Evolutionary conservation across 2,329 filamentous ascomycete species (phyloP).

Genomic region (Thielaviopsis musarum): DNA sequence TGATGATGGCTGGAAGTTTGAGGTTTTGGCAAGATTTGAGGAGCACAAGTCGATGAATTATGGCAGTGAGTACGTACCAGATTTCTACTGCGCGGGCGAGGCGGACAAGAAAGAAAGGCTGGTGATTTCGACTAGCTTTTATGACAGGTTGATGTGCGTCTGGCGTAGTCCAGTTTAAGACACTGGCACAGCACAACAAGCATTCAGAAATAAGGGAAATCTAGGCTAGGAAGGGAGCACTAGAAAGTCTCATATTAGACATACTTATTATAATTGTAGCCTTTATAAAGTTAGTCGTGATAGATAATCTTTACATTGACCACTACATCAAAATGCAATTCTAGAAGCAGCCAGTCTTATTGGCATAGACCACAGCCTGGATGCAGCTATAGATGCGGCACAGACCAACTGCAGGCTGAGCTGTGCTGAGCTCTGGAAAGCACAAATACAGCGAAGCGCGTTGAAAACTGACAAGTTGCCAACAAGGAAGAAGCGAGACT

Average conservation of each 20-base stretch:
- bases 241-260: no score
- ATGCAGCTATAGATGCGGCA: no score
- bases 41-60: conserved; percentile 95
- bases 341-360: no score
- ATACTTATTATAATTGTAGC: no score
- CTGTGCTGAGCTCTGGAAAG: no score
- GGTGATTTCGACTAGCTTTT: conserved; percentile 58
- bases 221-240: neutral
- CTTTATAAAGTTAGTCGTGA: no score
- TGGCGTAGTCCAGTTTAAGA: conserved; percentile 29
- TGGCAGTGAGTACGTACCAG: conserved; percentile 52
- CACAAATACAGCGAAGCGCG: no score
- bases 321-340: no score
- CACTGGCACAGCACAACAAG: neutral
- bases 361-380: no score
- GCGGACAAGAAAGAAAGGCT: conserved; percentile 16
- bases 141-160: conserved; percentile 52
- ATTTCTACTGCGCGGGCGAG: neutral
- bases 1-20: conserved; percentile 38
- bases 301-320: no score
- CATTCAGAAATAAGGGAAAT: neutral
- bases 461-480: neutral
- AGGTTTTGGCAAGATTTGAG: conserved; percentile 54
- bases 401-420: no score
- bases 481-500: neutral